These are phyloP conservation scores for Euphorbia neoarborescens DNA, from an alignment of 441 rosid genomes.

Conservation along the genomic window DNA sequence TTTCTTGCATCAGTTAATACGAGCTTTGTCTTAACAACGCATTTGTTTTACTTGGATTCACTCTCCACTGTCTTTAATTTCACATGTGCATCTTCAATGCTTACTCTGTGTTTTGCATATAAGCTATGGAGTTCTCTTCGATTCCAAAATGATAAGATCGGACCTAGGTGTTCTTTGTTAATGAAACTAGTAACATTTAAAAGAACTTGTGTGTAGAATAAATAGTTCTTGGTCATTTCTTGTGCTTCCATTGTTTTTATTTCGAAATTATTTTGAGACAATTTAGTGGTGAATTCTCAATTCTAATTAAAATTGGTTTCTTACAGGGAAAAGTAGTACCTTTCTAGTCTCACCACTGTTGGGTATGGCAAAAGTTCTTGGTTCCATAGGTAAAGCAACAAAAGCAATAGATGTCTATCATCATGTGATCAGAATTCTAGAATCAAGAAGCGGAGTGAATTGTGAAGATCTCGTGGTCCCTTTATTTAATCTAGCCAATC, in stretches of 20 bases:
- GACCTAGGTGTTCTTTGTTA: background rate
- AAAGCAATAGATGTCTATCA: slow-evolving; percentile 50
- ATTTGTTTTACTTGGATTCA: background rate
- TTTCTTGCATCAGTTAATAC: background rate
- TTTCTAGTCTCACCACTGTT: slow-evolving; percentile 58
- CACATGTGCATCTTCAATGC: background rate
- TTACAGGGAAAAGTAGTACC: slow-evolving; percentile 45
- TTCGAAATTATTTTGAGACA: background rate
- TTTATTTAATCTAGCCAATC: slow-evolving; percentile 59
- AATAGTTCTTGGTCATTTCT: background rate
- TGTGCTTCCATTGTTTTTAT: background rate
- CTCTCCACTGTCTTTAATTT: background rate
- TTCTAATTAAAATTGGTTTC: background rate
- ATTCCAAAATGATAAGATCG: background rate
- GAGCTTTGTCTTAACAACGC: background rate
- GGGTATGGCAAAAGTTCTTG: slow-evolving; percentile 71
- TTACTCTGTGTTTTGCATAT: background rate
- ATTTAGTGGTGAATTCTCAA: background rate
- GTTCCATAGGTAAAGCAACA: slow-evolving; percentile 44
- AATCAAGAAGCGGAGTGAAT: slow-evolving; percentile 51
- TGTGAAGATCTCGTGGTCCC: slow-evolving; percentile 69
- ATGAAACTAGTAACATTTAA: background rate
- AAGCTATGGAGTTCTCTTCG: background rate
- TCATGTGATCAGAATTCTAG: slow-evolving; percentile 48
- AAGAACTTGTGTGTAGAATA: background rate